Percentiles rank a stretch among this genome's conserved stretches.
Conservation (phyloP, 225 moss, liverwort and hornwort species). For the Asterella californica region DNA sequence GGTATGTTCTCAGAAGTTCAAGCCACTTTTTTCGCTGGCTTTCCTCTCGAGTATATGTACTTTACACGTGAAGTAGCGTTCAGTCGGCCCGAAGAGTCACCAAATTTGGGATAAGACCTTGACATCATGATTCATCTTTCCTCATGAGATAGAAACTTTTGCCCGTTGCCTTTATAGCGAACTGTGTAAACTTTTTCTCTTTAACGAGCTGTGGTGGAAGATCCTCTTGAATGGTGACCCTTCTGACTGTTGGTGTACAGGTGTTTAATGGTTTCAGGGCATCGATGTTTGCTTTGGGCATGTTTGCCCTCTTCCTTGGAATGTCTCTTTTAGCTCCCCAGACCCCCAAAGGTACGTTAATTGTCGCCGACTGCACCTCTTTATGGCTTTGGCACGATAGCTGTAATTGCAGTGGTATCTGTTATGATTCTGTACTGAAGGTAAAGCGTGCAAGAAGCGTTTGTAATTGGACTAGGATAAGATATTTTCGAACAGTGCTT, state of each 20-base stretch:
- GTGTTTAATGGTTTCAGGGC: constrained; percentile 83
- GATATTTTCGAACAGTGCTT: constrained; percentile 23
- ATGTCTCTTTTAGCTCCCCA: constrained; percentile 96
- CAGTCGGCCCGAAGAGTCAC: neutral
- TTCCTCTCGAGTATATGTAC: neutral
- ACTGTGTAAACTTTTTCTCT: neutral
- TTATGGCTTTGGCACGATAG: neutral
- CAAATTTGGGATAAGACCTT: neutral
- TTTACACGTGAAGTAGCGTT: neutral
- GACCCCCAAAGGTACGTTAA: constrained; percentile 66
- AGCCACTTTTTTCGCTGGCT: neutral
- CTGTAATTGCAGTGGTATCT: neutral
- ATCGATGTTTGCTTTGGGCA: constrained; percentile 85
- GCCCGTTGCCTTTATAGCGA: neutral
- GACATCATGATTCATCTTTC: neutral
- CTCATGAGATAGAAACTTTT: neutral
- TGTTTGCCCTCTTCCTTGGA: constrained; percentile 84
- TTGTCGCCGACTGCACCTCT: neutral
- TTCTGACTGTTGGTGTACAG: constrained; percentile 36
- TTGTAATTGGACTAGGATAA: neutral
- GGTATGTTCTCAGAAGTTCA: constrained; percentile 39
- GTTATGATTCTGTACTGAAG: neutral
- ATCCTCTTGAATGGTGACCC: neutral
- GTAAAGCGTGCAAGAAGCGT: constrained; percentile 48
- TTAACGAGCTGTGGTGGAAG: neutral